A percentile compares a stretch with the other conserved stretches of the same genome.
phyloP scores from a whole-genome alignment of 768 basidiomycete species.

The Strobilomyces dryophilus region DNA sequence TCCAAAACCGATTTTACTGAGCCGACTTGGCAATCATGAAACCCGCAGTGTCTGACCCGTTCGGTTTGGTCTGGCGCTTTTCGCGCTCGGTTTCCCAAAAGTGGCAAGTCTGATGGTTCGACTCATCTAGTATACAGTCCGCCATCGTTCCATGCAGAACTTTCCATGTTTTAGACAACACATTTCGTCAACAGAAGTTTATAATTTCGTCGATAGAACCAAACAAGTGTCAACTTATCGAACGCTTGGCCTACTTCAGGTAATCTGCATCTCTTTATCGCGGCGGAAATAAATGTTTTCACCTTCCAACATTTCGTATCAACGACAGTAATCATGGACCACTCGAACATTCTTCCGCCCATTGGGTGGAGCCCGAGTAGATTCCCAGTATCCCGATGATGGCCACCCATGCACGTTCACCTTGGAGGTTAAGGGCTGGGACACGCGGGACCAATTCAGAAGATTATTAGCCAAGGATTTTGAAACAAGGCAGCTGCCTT shows the following conservation, averaged over 20 bases:
- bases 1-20: neutral
- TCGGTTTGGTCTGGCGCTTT: neutral
- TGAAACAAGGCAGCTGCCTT: conserved; percentile 4
- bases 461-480: conserved; percentile 4
- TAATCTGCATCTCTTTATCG: conserved; percentile 2
- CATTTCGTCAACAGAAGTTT: neutral
- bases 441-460: neutral
- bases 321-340: neutral
- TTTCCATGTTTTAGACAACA: conserved; percentile 14
- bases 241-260: conserved; percentile 3
- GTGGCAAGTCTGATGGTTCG: conserved; percentile 15
- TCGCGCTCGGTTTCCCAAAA: conserved; percentile 5
- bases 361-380: neutral
- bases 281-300: conserved; percentile 12
- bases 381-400: neutral
- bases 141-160: conserved; percentile 22
- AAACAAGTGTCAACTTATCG: conserved; percentile 12
- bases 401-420: neutral
- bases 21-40: neutral
- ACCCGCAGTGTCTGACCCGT: neutral
- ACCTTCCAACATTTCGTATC: neutral
- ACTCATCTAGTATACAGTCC: too few species aligned
- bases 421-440: conserved; percentile 10
- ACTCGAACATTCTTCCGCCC: conserved; percentile 1
- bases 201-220: conserved; percentile 22